Evolutionary conservation across 2,329 filamentous ascomycete genomes (phyloP), one percentile per base, ranked within the genome.

Genomic region (Colletotrichum chlorophyti): DNA sequence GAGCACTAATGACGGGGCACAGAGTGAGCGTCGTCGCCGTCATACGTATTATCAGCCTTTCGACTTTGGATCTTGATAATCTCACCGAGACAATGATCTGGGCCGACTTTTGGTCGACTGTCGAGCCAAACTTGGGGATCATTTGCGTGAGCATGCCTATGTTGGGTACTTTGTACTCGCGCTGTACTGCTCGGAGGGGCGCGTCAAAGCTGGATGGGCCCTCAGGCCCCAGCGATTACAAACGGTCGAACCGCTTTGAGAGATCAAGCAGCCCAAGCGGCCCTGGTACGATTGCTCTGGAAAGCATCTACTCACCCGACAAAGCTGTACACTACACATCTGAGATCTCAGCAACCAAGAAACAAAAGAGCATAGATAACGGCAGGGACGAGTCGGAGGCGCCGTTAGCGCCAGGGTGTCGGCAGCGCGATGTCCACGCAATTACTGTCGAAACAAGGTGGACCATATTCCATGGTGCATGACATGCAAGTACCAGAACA

Each of bases 21-120:
- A 68, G 63, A 32, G 64, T 64, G 15, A 65, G 61, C 11, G 59
- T 65, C 19, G 54, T 69, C 19, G 63, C 63, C 34, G 48, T 65
- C 11, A 62, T 63, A 49, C 67, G 68, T 8, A 60, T 68, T 19
- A 23, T 57, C 27, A 50, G 53, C 1, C 58, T 70, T 3, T 50
- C 59, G 11, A 69, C 63, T 7, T 60, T 73, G 5, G 61, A 65
- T 12, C 53, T 68, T 27, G 52, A 41, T 3, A 60, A 68, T 27
- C 59, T 72, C 10, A 64, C 58, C 4, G 46, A 58, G 1, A 65
- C 61, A 8, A 63, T 69, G 60, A 50, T 64, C 11, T 60, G 64
- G 51, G 63, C 62, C 42, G 62, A 58, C 17, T 68, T 69, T 55
- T 64, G 67, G 49, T 65, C 61, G 23, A 49, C 60, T 3, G 45